Conservation (phyloP, 2,329 filamentous ascomycete genomes). For the Cytospora piceae region DNA sequence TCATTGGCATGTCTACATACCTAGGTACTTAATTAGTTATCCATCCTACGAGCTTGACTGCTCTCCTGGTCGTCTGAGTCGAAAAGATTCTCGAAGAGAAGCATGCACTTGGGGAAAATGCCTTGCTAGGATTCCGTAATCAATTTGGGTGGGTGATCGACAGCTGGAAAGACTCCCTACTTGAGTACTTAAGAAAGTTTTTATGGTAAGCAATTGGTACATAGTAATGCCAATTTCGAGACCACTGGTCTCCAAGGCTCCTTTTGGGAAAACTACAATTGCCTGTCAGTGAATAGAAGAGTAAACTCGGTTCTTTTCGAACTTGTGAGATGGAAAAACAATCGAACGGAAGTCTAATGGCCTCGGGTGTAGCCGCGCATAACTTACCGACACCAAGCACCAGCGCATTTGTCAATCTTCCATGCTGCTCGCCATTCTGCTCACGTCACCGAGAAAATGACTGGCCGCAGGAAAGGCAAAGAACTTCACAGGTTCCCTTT, state of each 20-base stretch:
- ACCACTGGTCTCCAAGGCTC: not conserved
- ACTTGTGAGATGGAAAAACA: not conserved
- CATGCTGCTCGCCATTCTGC: not conserved
- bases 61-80: not conserved
- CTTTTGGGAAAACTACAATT: not conserved
- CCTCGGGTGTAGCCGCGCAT: constrained; percentile 15
- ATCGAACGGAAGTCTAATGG: not conserved
- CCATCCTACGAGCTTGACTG: not conserved
- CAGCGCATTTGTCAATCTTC: not conserved
- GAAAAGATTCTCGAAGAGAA: not conserved
- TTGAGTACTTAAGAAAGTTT: too few species aligned
- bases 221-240: not conserved
- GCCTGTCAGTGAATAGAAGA: not conserved
- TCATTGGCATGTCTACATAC: not conserved
- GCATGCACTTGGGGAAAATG: too few species aligned
- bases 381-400: not conserved
- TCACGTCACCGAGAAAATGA: constrained; percentile 42
- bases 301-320: not conserved
- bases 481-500: constrained; percentile 56
- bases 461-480: constrained; percentile 39
- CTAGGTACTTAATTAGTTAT: too few species aligned
- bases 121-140: not conserved
- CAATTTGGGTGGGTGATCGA: not conserved
- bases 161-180: not conserved
- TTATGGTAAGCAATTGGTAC: not conserved